These are phyloP conservation scores for Colletotrichum coccodes DNA, from an alignment of 2,329 filamentous ascomycete species.

Conservation along the genomic window DNA sequence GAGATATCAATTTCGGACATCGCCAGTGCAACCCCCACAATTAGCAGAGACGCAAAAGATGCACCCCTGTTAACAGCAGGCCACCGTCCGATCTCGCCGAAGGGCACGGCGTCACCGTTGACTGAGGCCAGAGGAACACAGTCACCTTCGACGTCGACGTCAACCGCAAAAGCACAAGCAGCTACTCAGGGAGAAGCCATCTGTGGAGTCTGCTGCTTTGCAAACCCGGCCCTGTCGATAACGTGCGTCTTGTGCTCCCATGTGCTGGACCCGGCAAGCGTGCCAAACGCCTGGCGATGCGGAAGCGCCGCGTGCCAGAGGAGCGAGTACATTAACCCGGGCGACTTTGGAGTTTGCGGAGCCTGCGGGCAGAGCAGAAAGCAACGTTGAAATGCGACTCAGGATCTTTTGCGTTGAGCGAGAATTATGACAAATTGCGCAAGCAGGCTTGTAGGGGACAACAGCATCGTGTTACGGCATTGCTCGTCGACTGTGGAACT, in stretches of 20 bases:
- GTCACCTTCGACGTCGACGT: constrained; percentile 1
- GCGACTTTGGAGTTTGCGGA: constrained; percentile 76
- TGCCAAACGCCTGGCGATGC: constrained; percentile 73
- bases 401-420: background rate
- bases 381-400: constrained; percentile 19
- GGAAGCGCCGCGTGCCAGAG: constrained; percentile 62
- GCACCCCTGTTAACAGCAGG: background rate
- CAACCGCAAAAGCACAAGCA: constrained; percentile 2
- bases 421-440: background rate
- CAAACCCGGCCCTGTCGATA: constrained; percentile 62
- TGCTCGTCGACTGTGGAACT: background rate
- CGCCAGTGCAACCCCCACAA: background rate
- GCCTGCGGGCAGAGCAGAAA: constrained; percentile 66
- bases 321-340: constrained; percentile 73
- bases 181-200: background rate
- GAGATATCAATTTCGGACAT: background rate
- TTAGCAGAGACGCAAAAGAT: constrained; percentile 13
- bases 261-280: constrained; percentile 67
- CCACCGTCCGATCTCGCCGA: background rate
- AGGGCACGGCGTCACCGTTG: background rate
- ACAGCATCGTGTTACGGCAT: background rate
- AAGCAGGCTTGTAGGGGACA: background rate
- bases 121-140: background rate
- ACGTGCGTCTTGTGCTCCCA: constrained; percentile 78
- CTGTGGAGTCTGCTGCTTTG: constrained; percentile 76